These are phyloP conservation scores for Dactylellina parvicollis DNA, from an alignment of 2,329 filamentous ascomycete genomes.

Conservation along the genomic window DNA sequence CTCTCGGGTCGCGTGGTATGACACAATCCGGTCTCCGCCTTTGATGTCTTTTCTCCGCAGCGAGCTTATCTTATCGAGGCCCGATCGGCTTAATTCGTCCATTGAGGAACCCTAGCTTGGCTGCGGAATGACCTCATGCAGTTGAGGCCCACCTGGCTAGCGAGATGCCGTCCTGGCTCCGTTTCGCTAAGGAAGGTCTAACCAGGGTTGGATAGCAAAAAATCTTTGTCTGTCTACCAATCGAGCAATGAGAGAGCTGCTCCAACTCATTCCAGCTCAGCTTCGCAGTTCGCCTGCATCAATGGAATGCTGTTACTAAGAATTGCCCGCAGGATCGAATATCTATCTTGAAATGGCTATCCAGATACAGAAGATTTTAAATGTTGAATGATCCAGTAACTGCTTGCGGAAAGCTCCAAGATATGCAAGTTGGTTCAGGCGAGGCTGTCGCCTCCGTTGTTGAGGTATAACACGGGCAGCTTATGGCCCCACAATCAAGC, in stretches of 20 bases:
- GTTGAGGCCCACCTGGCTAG: slow-evolving; percentile 5
- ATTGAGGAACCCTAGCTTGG: background rate
- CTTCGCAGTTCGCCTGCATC: slow-evolving; percentile 1
- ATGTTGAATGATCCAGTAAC: background rate
- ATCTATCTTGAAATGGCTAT: background rate
- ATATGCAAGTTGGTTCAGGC: background rate
- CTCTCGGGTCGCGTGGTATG: no score
- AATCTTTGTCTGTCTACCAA: slow-evolving; percentile 5
- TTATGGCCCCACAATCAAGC: slow-evolving; percentile 19
- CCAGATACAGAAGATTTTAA: background rate
- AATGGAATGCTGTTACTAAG: slow-evolving; percentile 20
- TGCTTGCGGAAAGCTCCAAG: background rate
- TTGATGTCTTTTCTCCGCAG: background rate
- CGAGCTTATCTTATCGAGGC: background rate
- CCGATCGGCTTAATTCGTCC: background rate
- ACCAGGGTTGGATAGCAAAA: slow-evolving; percentile 29
- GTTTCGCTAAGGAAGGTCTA: slow-evolving; percentile 30
- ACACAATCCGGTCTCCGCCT: no score
- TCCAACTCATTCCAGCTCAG: slow-evolving; percentile 23
- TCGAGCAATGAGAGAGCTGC: background rate
- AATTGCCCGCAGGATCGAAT: slow-evolving; percentile 11
- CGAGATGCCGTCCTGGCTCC: slow-evolving; percentile 50
- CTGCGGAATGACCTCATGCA: slow-evolving; percentile 51
- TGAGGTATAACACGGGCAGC: background rate
- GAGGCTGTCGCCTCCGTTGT: no score